phyloP scores from a whole-genome alignment of 257 asterid species.

The Lavandula angustifolia region DNA sequence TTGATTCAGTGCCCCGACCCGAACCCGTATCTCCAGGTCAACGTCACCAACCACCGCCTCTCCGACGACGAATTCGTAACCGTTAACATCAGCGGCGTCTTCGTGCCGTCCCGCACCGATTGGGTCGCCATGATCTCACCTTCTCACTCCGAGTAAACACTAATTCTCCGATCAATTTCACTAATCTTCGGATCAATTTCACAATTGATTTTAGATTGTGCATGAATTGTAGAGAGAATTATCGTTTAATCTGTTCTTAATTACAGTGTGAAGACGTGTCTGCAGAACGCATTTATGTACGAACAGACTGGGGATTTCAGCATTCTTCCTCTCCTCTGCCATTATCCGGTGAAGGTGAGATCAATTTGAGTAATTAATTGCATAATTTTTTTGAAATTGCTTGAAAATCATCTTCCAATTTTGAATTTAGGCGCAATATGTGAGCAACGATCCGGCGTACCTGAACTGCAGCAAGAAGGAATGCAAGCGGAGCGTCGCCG shows the following conservation, averaged over 20 bases:
- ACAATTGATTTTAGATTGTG: no score
- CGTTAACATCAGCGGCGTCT: conserved; percentile 59
- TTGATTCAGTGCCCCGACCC: conserved; percentile 43
- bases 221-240: not conserved
- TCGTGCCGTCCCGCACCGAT: conserved; percentile 43
- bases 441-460: conserved; percentile 64
- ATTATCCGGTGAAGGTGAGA: conserved; percentile 83
- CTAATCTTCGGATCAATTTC: no score
- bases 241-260: conserved; percentile 5
- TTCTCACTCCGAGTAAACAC: conserved; percentile 41
- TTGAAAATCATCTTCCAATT: no score
- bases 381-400: no score
- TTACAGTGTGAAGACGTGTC: conserved; percentile 53
- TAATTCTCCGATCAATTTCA: not conserved
- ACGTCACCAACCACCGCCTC: conserved; percentile 38
- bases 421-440: conserved; percentile 66
- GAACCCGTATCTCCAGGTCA: conserved; percentile 51
- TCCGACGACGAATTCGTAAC: conserved; percentile 49
- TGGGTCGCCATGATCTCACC: conserved; percentile 94
- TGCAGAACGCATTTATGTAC: conserved; percentile 41
- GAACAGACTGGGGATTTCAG: conserved; percentile 71
- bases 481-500: conserved; percentile 42
- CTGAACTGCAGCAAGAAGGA: conserved; percentile 53
- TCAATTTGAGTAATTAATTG: not conserved
- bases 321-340: conserved; percentile 82